Percentiles rank a stretch among this genome's conserved stretches.
phyloP scores from a whole-genome alignment of 2,329 filamentous ascomycete genomes.

The Xylariaceae sp. region DNA sequence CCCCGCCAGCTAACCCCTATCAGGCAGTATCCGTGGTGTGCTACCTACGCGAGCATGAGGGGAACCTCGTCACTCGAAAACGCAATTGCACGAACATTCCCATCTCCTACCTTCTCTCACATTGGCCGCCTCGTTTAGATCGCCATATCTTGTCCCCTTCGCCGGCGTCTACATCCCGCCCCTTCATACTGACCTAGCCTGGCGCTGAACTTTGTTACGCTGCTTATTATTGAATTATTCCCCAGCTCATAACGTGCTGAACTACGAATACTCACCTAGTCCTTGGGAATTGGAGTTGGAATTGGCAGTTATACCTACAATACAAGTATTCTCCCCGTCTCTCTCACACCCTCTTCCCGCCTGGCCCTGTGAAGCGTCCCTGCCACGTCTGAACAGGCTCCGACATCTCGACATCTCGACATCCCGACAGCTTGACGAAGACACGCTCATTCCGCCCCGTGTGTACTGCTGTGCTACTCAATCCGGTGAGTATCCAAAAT shows the following conservation, averaged over 20 bases:
- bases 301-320: neutral
- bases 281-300: neutral
- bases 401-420: neutral
- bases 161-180: neutral
- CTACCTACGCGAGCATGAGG: constrained; percentile 7
- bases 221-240: neutral
- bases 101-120: constrained; percentile 3
- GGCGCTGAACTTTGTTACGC: neutral
- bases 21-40: neutral
- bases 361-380: neutral
- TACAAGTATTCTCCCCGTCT: neutral
- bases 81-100: constrained; percentile 10
- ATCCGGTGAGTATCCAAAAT: constrained; percentile 10
- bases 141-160: neutral
- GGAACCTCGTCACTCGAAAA: constrained; percentile 16
- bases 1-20: neutral
- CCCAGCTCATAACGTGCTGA: neutral
- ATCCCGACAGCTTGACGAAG: neutral
- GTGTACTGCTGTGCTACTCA: constrained; percentile 18
- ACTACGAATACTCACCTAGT: neutral
- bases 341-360: neutral
- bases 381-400: neutral
- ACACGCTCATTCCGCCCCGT: constrained; percentile 2
- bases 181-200: neutral
- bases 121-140: neutral